A percentile compares a stretch with the other conserved stretches of the same genome.
These are phyloP conservation scores for Neltuma alba DNA, from an alignment of 306 rosid genomes.

Conservation along the genomic window DNA sequence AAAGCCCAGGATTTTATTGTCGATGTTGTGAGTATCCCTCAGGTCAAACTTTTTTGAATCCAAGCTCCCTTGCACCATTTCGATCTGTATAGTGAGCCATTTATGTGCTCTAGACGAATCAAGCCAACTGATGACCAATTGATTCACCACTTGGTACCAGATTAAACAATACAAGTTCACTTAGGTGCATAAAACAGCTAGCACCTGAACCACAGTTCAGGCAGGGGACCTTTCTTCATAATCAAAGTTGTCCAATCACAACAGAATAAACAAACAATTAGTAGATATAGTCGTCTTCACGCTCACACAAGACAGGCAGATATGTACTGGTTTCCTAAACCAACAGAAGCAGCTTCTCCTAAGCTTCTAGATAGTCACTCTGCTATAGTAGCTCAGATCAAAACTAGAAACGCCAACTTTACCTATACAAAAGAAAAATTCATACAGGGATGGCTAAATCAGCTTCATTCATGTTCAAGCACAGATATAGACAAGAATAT, in stretches of 20 bases:
- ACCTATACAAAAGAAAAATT: constrained; percentile 37
- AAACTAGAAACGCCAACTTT: constrained; percentile 33
- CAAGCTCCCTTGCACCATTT: constrained; percentile 63
- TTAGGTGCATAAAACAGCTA: constrained; percentile 31
- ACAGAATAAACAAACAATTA: not conserved
- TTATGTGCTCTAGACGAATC: constrained; percentile 26
- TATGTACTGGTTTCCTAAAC: not conserved
- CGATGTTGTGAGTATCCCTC: constrained; percentile 34
- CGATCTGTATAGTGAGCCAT: constrained; percentile 53
- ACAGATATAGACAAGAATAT: constrained; percentile 5
- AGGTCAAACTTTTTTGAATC: constrained; percentile 46
- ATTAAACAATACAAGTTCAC: constrained; percentile 31
- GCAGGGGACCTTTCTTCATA: constrained; percentile 18
- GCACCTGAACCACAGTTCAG: constrained; percentile 10
- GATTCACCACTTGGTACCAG: constrained; percentile 36
- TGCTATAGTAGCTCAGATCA: constrained; percentile 28
- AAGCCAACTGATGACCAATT: constrained; percentile 33
- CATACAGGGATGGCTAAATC: constrained; percentile 25
- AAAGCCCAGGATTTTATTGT: constrained; percentile 44
- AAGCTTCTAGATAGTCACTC: constrained; percentile 28
- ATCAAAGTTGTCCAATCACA: constrained; percentile 19
- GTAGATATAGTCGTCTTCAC: not conserved
- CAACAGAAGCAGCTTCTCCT: constrained; percentile 30
- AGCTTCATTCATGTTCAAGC: constrained; percentile 17
- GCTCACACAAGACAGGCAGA: not conserved